Conservation (phyloP, 352 stramenopile species). For the Thalassiosira mediterranea region DNA sequence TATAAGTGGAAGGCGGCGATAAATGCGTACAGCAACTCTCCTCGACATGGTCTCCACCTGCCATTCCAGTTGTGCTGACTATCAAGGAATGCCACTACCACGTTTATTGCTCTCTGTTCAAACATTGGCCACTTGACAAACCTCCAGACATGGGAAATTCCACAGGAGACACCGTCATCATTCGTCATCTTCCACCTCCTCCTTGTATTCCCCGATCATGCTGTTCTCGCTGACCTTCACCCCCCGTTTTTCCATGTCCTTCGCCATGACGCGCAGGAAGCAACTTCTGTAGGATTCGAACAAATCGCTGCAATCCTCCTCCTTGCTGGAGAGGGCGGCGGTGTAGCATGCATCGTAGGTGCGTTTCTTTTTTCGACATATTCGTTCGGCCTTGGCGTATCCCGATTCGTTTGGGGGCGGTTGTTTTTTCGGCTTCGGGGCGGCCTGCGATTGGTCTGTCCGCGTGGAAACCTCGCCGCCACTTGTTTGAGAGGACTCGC, state of each 20-base stretch:
- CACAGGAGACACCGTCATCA: too few species aligned
- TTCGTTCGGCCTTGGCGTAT: slow-evolving; percentile 36
- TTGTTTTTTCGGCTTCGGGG: slow-evolving; percentile 20
- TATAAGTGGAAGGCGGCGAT: too few species aligned
- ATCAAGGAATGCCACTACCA: too few species aligned
- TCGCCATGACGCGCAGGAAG: slow-evolving; percentile 44
- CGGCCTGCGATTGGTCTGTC: too few species aligned
- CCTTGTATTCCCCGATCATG: slow-evolving; percentile 52
- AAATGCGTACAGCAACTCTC: too few species aligned
- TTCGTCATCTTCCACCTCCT: slow-evolving; percentile 33
- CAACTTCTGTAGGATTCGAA: slow-evolving; percentile 52
- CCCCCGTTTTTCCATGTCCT: slow-evolving; percentile 53
- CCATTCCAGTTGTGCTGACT: too few species aligned
- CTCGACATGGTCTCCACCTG: too few species aligned
- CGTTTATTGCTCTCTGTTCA: too few species aligned
- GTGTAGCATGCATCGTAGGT: slow-evolving; percentile 58
- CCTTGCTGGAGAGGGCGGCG: slow-evolving; percentile 45
- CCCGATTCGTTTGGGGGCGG: slow-evolving; percentile 35
- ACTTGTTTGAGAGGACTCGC: background rate
- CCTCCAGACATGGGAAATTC: too few species aligned
- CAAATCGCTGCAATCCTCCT: slow-evolving; percentile 54
- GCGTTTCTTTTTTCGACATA: slow-evolving; percentile 57
- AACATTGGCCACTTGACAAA: too few species aligned
- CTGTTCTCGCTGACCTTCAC: slow-evolving; percentile 41
- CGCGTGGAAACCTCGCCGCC: too few species aligned